A percentile compares a stretch with the other conserved stretches of the same genome.
phyloP scores from a whole-genome alignment of 2,329 filamentous ascomycete species.

The Fusarium pilosicola region DNA sequence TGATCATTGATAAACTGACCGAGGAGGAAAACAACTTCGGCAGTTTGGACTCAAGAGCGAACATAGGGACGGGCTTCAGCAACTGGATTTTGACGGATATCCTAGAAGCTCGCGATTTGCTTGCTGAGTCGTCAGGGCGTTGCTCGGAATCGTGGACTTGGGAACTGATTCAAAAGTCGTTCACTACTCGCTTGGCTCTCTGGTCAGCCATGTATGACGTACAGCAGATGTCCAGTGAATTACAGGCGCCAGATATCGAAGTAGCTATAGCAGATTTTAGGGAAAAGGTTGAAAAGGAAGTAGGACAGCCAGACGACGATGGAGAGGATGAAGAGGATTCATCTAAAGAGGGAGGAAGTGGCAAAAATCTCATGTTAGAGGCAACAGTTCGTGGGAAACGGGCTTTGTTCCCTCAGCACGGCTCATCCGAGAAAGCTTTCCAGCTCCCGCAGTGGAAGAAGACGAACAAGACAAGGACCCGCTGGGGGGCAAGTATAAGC shows the following conservation, averaged over 20 bases:
- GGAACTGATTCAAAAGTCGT: background rate
- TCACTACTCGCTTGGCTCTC: background rate
- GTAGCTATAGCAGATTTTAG: background rate
- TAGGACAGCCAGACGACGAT: rapidly evolving
- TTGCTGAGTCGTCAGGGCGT: background rate
- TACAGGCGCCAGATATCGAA: background rate
- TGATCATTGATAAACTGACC: background rate
- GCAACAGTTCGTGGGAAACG: rapidly evolving
- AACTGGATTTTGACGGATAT: background rate
- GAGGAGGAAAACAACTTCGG: background rate
- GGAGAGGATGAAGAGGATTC: background rate
- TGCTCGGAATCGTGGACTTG: background rate
- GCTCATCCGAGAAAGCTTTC: background rate
- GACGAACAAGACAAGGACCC: background rate
- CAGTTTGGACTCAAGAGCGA: background rate
- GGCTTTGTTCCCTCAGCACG: background rate
- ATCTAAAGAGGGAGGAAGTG: background rate
- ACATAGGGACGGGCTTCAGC: background rate
- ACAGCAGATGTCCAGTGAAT: background rate
- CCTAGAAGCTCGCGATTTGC: background rate
- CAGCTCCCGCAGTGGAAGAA: background rate
- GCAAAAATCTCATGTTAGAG: background rate
- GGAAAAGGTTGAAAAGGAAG: background rate
- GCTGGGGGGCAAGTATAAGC: background rate
- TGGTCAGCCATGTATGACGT: background rate